phyloP scores from a whole-genome alignment of 2,329 filamentous ascomycete species.

The Penicillium sp. region DNA sequence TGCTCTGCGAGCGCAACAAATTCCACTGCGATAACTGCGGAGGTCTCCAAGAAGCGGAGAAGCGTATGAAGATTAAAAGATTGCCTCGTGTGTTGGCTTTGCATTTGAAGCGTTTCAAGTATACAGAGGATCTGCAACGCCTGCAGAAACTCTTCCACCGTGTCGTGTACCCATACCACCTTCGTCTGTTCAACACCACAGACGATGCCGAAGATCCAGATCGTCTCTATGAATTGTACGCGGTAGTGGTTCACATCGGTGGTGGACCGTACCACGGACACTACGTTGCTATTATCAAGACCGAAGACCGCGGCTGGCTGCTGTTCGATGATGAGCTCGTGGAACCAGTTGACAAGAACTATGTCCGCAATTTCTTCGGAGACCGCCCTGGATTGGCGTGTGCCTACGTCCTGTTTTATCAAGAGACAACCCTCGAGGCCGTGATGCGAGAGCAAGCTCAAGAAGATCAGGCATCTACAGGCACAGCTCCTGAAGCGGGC shows the following conservation, averaged over 20 bases:
- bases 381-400: conserved; percentile 89
- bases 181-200: conserved; percentile 96
- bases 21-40: conserved; percentile 98
- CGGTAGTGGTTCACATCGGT: conserved; percentile 95
- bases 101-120: conserved; percentile 97
- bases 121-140: conserved; percentile 90
- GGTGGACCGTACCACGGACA: conserved; percentile 96
- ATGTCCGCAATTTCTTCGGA: conserved; percentile 95
- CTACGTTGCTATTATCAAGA: conserved; percentile 97
- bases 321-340: conserved; percentile 99
- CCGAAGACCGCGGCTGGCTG: conserved; percentile 91
- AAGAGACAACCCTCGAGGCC: conserved; percentile 76
- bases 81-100: conserved; percentile 88
- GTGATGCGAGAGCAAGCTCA: conserved; percentile 78
- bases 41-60: conserved; percentile 94
- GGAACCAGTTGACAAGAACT: conserved; percentile 94
- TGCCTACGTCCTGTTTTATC: conserved; percentile 96
- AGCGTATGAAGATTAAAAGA: conserved; percentile 98
- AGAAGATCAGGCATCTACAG: conserved; percentile 59
- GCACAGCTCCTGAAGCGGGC: conserved; percentile 51
- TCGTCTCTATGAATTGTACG: conserved; percentile 92
- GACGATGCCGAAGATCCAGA: conserved; percentile 94
- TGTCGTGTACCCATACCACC: conserved; percentile 94
- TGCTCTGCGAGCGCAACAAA: conserved; percentile 97
- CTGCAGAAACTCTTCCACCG: conserved; percentile 96